These are phyloP conservation scores for Ziziphus jujuba DNA, from an alignment of 306 rosid genomes.

Conservation along the genomic window DNA sequence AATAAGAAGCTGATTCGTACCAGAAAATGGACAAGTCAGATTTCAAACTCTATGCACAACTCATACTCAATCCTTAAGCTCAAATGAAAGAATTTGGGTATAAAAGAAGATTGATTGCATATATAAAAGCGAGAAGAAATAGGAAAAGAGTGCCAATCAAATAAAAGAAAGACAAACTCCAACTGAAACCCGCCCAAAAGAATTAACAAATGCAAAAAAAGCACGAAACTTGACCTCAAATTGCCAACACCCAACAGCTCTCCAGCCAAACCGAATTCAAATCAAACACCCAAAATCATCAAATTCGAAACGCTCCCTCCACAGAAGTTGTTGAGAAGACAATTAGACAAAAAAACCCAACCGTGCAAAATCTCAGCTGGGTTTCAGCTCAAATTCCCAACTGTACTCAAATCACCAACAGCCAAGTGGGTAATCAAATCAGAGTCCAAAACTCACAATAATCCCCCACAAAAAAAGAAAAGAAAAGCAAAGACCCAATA, in stretches of 20 bases:
- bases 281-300: constrained; percentile 13
- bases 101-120: not conserved
- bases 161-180: constrained; percentile 6
- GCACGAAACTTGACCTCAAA: constrained; percentile 1
- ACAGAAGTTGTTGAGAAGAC: not conserved
- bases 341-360: not conserved
- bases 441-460: not conserved
- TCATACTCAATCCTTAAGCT: constrained; percentile 1
- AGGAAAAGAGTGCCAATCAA: constrained; percentile 13
- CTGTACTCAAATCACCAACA: not conserved
- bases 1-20: not conserved
- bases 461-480: too few species aligned
- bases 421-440: not conserved
- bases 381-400: constrained; percentile 1
- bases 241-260: constrained; percentile 20
- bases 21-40: constrained; percentile 9
- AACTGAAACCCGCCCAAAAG: not conserved
- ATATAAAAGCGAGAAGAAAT: not conserved
- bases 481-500: not conserved
- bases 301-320: not conserved
- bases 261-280: constrained; percentile 15
- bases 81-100: not conserved
- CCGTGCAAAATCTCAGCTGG: not conserved
- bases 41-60: not conserved
- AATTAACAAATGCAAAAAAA: not conserved